A percentile compares a stretch with the other conserved stretches of the same genome.
Evolutionary conservation across 139 green algal species (phyloP).

Genomic region (Zygnema cylindricum): DNA sequence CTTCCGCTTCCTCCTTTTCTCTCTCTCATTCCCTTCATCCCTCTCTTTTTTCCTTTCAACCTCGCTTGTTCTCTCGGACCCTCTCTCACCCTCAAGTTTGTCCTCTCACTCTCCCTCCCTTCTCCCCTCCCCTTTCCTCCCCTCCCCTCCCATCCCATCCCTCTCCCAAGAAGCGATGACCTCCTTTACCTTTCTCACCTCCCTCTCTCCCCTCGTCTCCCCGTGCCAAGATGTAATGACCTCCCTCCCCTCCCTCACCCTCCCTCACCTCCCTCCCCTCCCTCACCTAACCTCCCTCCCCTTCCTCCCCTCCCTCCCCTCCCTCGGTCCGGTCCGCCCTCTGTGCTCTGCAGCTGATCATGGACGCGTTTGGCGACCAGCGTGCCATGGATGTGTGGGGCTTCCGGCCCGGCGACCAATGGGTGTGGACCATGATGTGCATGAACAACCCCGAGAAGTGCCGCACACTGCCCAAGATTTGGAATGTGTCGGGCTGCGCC

Average conservation of each 20-base stretch:
- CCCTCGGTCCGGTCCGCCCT: background rate
- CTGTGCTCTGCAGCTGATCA: conserved; percentile 22
- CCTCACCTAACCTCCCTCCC: background rate
- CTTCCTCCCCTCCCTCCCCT: background rate
- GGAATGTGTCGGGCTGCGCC: conserved; percentile 53
- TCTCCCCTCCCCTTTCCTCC: background rate
- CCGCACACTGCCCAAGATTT: conserved; percentile 54
- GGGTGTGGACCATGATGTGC: conserved; percentile 56
- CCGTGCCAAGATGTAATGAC: no score
- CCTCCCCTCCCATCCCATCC: background rate
- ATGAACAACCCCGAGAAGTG: conserved; percentile 56
- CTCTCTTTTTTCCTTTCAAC: no score
- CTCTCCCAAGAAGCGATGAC: no score
- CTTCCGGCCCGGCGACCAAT: conserved; percentile 53
- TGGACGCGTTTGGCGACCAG: conserved; percentile 50
- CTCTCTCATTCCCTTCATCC: no score
- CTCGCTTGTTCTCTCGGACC: no score
- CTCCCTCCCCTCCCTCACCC: no score
- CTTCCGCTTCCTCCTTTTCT: no score
- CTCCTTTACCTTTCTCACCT: no score
- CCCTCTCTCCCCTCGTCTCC: no score
- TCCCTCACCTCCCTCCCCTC: no score
- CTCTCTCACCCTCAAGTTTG: no score
- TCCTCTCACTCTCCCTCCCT: no score
- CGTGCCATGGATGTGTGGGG: conserved; percentile 45